A percentile compares a stretch with the other conserved stretches of the same genome.
Evolutionary conservation across 192 early-diverging fungal species (phyloP).

Genomic region (Anaeromyces robustus): DNA sequence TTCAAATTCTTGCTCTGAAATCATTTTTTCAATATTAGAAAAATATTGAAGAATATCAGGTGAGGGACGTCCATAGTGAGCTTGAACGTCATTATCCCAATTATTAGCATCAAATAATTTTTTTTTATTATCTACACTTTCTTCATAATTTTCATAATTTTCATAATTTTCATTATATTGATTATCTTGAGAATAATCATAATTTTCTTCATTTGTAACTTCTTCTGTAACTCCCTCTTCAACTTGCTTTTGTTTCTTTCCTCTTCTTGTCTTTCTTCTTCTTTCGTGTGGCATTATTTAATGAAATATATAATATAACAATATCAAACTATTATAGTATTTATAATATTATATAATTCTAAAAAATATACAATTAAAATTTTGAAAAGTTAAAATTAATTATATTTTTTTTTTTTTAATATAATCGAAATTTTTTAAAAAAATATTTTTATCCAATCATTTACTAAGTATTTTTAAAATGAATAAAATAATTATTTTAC

Average conservation of each 20-base stretch:
- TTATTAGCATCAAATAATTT: not conserved
- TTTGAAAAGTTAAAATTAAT: too few relatives aligned
- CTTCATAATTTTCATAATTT: not conserved
- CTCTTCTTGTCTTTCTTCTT: not conserved
- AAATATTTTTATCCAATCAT: too few relatives aligned
- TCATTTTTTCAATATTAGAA: constrained; percentile 14
- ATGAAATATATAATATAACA: too few relatives aligned
- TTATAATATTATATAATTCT: too few relatives aligned
- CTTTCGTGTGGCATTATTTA: not conserved
- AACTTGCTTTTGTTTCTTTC: not conserved
- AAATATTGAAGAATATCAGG: constrained; percentile 12
- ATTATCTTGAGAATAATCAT: not conserved
- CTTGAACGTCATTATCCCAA: not conserved
- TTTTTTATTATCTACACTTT: not conserved
- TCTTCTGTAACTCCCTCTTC: not conserved
- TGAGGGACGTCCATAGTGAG: not conserved
- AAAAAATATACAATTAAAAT: too few relatives aligned
- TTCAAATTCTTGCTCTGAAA: constrained; percentile 16
- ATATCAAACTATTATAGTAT: too few relatives aligned
- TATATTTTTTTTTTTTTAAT: too few relatives aligned
- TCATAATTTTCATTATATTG: not conserved
- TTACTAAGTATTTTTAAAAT: too few relatives aligned
- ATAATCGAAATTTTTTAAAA: too few relatives aligned
- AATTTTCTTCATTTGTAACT: not conserved
- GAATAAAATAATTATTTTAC: too few relatives aligned